Evolutionary conservation across 805 yeast genomes (phyloP).

Genomic region (Maudiozyma bulderi): DNA sequence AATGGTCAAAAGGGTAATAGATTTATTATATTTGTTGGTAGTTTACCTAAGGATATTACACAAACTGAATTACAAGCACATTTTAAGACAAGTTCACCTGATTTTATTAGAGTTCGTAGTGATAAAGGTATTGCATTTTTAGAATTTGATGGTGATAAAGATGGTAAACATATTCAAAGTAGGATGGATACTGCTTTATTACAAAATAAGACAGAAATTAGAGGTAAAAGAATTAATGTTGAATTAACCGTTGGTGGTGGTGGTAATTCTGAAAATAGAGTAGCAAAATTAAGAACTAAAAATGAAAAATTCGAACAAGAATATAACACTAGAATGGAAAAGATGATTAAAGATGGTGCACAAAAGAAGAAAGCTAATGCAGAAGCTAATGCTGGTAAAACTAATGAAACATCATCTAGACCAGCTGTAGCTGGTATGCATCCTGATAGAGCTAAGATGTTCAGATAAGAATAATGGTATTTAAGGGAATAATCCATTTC

Average conservation of each 20-base stretch:
- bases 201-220: slow-evolving; percentile 67
- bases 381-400: neutral
- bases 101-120: slow-evolving; percentile 62
- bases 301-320: slow-evolving; percentile 68
- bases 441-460: slow-evolving; percentile 49
- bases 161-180: slow-evolving; percentile 50
- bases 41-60: slow-evolving; percentile 65
- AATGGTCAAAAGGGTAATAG: slow-evolving; percentile 43
- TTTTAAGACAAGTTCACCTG: slow-evolving; percentile 66
- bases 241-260: slow-evolving; percentile 98
- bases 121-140: slow-evolving; percentile 89
- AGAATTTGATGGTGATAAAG: slow-evolving; percentile 54
- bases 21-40: slow-evolving; percentile 83
- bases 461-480: slow-evolving; percentile 23
- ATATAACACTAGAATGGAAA: slow-evolving; percentile 46
- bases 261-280: slow-evolving; percentile 65
- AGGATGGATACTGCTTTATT: slow-evolving; percentile 78
- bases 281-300: slow-evolving; percentile 66
- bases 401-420: slow-evolving; percentile 4
- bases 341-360: slow-evolving; percentile 33
- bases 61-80: slow-evolving; percentile 56
- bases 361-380: slow-evolving; percentile 26
- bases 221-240: slow-evolving; percentile 73
- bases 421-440: slow-evolving; percentile 32
- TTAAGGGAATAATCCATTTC: neutral